Base-by-base conservation (phyloP, 2,329 filamentous ascomycete genomes). In the Gaeumannomyces tritici region DNA sequence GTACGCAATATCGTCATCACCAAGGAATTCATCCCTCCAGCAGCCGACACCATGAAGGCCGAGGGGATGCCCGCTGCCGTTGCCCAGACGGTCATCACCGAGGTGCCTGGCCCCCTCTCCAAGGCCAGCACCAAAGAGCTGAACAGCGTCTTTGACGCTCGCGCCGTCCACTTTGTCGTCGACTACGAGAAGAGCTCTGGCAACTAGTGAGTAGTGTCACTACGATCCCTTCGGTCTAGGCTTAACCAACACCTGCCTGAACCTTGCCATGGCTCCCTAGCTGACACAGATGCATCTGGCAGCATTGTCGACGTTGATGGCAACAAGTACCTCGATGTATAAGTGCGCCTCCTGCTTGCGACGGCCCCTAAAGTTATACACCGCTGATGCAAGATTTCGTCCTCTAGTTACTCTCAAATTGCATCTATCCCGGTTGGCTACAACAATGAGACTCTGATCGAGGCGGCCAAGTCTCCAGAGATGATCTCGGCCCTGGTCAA, bases 371-470 rank as follows among this genome's bases (percentile, higher is more conserved):
- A 8, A 42, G 27, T n/a, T 11, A 15, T 2, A 55, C 26, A 26
- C 29, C n/a, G 24, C 27, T 24, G 18, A 58, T 18, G 55, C 24
- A n/a, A 47, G 35, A 42, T n/a, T n/a, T 59, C 12, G 13, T 35
- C 4, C 18, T 4, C 33, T 65, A 85, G 83, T 62, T 90, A 91
- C 74, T 87, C 90, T 60, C 90, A 93, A 75, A 93, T 93, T 71
- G 90, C 90, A 63, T 92, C 89, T 28, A 93, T 93, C 68, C 89
- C 90, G 12, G 85, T 93, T 59, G 90, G 90, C 65, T 93, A 93
- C 82, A 92, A 88, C 81, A 92, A 93, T 75, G 81, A 87, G 13
- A 75, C 82, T 61, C 83, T 93, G 65, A 79, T 85, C 66, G 76
- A 82, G 67, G 86, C 86, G 51, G 87, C 88, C 55, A 80, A 80